Base-by-base conservation (phyloP, 352 stramenopile species). In the Elongisporangium senticosum region DNA sequence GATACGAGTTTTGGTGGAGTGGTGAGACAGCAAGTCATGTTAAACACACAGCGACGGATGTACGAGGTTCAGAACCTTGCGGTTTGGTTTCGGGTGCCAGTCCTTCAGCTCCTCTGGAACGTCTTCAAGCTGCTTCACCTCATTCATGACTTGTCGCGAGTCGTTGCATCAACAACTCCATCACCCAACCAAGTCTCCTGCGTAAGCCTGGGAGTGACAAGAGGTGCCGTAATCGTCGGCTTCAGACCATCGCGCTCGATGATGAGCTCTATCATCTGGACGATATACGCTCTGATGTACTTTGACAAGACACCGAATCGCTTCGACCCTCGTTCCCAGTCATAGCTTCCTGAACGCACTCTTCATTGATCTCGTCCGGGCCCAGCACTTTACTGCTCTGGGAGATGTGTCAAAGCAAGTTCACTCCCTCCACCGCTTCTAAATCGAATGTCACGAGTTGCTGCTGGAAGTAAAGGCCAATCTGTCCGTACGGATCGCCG, bases 41-140 rank as follows among this genome's bases (percentile, higher is more conserved):
- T 65, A 20, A 73, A 59, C 0, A 90, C 68, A n/a, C 71, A 79
- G 51, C 33, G 81, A 89, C 21, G 78, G 79, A 59, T 87, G 72
- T 8, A 90, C 67, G 15, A 88, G 65, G 39, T 86, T 60, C 8
- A 86, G 65, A 28, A 88, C 72, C 48, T 86, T 69, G 0, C 75
- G 49, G 48, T 77, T 59, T 10, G 73, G 77, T 13, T 71, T 57
- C 0, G 76, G 74, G 21, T 90, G 78, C 74, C 77, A 89, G 51
- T 87, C 75, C 53, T 80, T 86, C 28, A 70, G 26, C 2, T 72
- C 55, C 0, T 79, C 73, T 1, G 71, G 58, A 1, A 79, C 65
- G 24, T 75, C 63, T 43, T 84, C 75, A 7, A 85, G 49, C 11
- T 40, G 47, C 0, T 23, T 56, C 10, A 81, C 62, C 40, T 81